These are phyloP conservation scores for Botrytis elliptica DNA, from an alignment of 2,329 filamentous ascomycete genomes.

Conservation along the genomic window DNA sequence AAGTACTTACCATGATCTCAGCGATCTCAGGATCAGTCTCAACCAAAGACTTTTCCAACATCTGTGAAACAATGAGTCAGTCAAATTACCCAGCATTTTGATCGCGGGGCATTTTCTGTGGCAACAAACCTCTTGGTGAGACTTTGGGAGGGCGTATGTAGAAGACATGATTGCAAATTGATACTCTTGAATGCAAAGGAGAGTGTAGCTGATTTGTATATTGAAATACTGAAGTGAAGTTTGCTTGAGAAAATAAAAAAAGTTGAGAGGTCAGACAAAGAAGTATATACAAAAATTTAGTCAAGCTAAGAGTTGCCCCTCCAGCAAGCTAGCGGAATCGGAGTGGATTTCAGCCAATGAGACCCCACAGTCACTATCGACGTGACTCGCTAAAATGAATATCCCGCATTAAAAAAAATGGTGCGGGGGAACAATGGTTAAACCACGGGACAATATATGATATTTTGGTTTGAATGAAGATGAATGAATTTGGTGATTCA, in stretches of 20 bases:
- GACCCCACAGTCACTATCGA: neutral
- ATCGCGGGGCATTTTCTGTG: neutral
- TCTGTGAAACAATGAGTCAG: slow-evolving; percentile 50
- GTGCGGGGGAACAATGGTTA: slow-evolving; percentile 9
- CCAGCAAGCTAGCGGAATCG: neutral
- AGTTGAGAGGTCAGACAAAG: slow-evolving; percentile 11
- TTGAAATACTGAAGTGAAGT: neutral
- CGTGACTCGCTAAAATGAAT: slow-evolving; percentile 6
- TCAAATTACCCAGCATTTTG: neutral
- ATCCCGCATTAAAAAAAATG: slow-evolving; percentile 9
- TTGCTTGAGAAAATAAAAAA: neutral
- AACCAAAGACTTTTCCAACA: slow-evolving; percentile 93
- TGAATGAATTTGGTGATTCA: neutral
- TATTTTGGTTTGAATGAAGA: neutral
- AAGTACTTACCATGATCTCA: slow-evolving; percentile 82
- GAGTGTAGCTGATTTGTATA: neutral
- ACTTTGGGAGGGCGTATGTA: slow-evolving; percentile 61
- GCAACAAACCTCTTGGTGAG: slow-evolving; percentile 62
- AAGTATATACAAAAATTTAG: slow-evolving; percentile 15
- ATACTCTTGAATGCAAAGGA: neutral
- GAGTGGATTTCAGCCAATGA: slow-evolving; percentile 1
- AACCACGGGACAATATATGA: slow-evolving; percentile 5
- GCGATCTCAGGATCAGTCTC: slow-evolving; percentile 93
- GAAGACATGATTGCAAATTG: slow-evolving; percentile 30
- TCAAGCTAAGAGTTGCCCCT: slow-evolving; percentile 16